Evolutionary conservation across 805 yeast genomes (phyloP), one percentile per base, ranked within the genome.

Genomic region (Wilhelminamyces savonicus): DNA sequence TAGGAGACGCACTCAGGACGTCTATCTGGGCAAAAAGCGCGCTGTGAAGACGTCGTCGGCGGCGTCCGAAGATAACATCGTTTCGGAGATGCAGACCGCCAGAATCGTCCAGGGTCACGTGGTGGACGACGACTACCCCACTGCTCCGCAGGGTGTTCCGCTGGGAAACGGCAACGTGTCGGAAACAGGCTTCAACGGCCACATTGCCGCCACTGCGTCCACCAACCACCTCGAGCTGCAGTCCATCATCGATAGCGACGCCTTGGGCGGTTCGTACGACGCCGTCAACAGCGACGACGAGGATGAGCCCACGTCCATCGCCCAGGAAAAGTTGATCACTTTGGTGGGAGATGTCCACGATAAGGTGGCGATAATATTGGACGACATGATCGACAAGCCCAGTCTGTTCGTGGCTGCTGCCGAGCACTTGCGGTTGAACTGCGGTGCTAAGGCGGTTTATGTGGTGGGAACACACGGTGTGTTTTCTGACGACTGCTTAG

Each of bases 331-430:
- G 58, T 73, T 90, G 49, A 92, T 92, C 52, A 92, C 98, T 10
- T 70, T 92, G 33, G 99, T 92, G 26, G 99, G 99, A 38, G 94
- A 90, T 54, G 98, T 92, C 29, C 78, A 83, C 42, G 82, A 78
- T 45, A 84, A 84, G 57, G 83, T 94, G 5, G 97, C 97, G 13
- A 84, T 92, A 43, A 83, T 92, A 36, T 69, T 92, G 35, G 99
- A 92, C 61, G 99, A 92, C 55, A 85, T 92, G 94, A 82, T 92
- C 47, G 98, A 92, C 54, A 86, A 92, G 54, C 96, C 96, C 26
- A 79, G 81, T 40, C 78, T 94, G 7, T 90, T 88, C 53, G 82
- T 92, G 40, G 90, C 97, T 18, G 98, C 98, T 24, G 98, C 99
- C 20, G 99, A 92, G 62, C 98, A 92, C 62, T 76, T 94, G 55